These are phyloP conservation scores for Russula virescens DNA, from an alignment of 768 basidiomycete species.

Conservation along the genomic window DNA sequence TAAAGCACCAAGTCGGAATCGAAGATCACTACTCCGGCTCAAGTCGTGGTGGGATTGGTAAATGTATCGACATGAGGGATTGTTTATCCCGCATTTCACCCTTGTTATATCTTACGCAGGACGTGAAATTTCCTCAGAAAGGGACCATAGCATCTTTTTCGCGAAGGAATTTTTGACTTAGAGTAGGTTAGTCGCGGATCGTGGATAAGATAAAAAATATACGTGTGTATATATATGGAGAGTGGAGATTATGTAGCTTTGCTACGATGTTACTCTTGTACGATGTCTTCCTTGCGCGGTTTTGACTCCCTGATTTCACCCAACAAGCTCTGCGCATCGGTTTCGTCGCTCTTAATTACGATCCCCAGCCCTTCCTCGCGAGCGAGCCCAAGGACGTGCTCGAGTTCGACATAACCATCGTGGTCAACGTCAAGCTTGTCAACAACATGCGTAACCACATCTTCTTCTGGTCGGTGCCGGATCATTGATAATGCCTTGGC, in stretches of 20 bases:
- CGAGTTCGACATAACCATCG: slow-evolving; percentile 92
- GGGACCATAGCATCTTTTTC: background rate
- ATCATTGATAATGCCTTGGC: slow-evolving; percentile 89
- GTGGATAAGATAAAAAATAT: background rate
- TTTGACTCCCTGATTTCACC: slow-evolving; percentile 66
- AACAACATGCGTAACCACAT: slow-evolving; percentile 79
- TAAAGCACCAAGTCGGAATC: background rate
- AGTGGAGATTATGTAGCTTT: slow-evolving; percentile 12
- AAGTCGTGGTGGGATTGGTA: background rate
- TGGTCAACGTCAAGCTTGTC: slow-evolving; percentile 94
- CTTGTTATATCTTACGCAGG: background rate
- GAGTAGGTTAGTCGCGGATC: background rate
- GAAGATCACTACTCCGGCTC: background rate
- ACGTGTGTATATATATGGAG: slow-evolving; percentile 4
- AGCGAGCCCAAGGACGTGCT: slow-evolving; percentile 87
- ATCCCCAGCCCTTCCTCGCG: slow-evolving; percentile 80
- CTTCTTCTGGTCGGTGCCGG: slow-evolving; percentile 87
- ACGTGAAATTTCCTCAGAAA: background rate
- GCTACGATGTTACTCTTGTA: slow-evolving; percentile 48
- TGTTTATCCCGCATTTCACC: background rate
- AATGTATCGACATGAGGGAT: background rate
- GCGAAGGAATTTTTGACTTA: background rate
- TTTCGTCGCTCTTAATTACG: slow-evolving; percentile 80
- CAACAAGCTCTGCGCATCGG: slow-evolving; percentile 74
- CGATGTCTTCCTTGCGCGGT: slow-evolving; percentile 95